Percentiles rank a stretch among this genome's conserved stretches.
These are phyloP conservation scores for Gleditsia sinensis DNA, from an alignment of 306 rosid species.

Conservation along the genomic window DNA sequence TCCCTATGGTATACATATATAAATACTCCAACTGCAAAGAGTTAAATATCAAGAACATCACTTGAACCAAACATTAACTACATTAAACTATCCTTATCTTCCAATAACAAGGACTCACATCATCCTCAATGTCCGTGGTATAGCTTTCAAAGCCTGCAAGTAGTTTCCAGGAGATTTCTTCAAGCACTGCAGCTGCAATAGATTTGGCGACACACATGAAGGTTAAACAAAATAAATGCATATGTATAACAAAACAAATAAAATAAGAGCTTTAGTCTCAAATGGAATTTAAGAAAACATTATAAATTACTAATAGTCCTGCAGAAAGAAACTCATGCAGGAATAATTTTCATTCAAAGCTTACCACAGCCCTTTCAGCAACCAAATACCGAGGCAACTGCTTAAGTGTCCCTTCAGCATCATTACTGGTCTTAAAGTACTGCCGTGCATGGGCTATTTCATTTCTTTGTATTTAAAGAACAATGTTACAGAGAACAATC, in stretches of 20 bases:
- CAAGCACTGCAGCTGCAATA: conserved; percentile 77
- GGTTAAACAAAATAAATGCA: conserved; percentile 13
- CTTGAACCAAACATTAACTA: conserved; percentile 23
- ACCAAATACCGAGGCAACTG: conserved; percentile 84
- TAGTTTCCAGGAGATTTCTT: conserved; percentile 82
- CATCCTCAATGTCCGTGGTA: conserved; percentile 97
- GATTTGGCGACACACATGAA: conserved; percentile 19
- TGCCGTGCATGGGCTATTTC: conserved; percentile 69
- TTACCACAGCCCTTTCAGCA: conserved; percentile 92
- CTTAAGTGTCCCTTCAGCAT: conserved; percentile 83
- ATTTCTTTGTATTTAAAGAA: conserved; percentile 62
- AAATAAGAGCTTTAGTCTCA: conserved; percentile 3
- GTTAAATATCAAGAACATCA: neutral
- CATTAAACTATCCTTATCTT: conserved; percentile 13
- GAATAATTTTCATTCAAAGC: conserved; percentile 43
- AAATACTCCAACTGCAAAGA: conserved; percentile 14
- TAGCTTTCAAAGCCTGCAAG: conserved; percentile 82
- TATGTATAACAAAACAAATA: conserved; percentile 15
- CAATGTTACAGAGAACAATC: conserved; percentile 54
- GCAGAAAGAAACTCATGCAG: conserved; percentile 18
- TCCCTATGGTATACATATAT: conserved; percentile 1
- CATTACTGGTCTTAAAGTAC: conserved; percentile 74
- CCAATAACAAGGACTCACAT: conserved; percentile 61
- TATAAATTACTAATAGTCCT: conserved; percentile 1
- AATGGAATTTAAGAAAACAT: conserved; percentile 25